These are phyloP conservation scores for Nidularia pulvinata DNA, from an alignment of 768 basidiomycete species.

Conservation along the genomic window DNA sequence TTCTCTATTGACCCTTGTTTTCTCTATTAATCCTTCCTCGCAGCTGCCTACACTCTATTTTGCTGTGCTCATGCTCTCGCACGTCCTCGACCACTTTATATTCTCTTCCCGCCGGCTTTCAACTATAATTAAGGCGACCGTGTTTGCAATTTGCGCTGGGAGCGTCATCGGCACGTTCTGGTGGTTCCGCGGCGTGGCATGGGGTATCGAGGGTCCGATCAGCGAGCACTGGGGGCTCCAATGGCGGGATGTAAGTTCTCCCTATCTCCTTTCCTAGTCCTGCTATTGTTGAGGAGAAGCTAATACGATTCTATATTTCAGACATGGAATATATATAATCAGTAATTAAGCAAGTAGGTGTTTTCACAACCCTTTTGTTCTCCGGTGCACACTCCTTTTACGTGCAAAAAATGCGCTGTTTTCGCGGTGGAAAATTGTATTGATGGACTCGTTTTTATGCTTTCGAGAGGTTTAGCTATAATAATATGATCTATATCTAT, in stretches of 20 bases:
- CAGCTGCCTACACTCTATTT: constrained; percentile 98
- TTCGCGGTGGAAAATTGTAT: too few species aligned
- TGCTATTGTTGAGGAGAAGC: neutral
- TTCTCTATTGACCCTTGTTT: constrained; percentile 1
- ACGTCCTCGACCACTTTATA: constrained; percentile 91
- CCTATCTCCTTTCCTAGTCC: constrained; percentile 8
- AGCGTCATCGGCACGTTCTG: constrained; percentile 80
- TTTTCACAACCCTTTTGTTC: too few species aligned
- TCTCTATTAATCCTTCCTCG: neutral
- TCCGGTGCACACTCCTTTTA: too few species aligned
- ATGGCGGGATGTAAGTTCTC: constrained; percentile 65
- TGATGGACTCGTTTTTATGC: too few species aligned
- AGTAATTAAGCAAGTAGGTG: constrained; percentile 2
- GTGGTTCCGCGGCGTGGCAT: constrained; percentile 92
- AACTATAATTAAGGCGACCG: constrained; percentile 63
- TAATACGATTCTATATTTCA: constrained; percentile 6
- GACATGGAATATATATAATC: constrained; percentile 29
- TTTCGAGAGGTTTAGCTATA: too few species aligned
- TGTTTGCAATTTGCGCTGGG: constrained; percentile 63
- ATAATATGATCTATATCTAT: too few species aligned
- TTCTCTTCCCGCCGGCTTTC: constrained; percentile 74
- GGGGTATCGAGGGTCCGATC: constrained; percentile 91
- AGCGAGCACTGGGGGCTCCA: constrained; percentile 74
- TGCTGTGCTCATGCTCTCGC: constrained; percentile 88
- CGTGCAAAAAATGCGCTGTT: too few species aligned